Evolutionary conservation across 2,329 filamentous ascomycete species (phyloP).

Genomic region (Neonectria coccinea): DNA sequence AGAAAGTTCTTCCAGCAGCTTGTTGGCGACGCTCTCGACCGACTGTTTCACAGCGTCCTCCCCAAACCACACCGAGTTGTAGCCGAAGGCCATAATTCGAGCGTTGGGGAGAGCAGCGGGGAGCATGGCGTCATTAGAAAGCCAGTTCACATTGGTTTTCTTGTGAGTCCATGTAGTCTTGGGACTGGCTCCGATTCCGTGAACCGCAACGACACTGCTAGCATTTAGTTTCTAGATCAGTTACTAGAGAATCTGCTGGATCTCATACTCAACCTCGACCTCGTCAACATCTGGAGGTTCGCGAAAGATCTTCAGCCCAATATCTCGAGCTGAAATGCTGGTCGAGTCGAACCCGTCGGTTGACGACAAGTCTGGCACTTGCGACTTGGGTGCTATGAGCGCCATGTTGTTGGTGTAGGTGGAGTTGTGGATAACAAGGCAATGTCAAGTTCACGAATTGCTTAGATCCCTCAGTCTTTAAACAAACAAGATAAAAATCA

Average conservation of each 20-base stretch:
- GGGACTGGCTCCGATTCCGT: slow-evolving; percentile 27
- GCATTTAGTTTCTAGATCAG: background rate
- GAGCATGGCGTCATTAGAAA: slow-evolving; percentile 21
- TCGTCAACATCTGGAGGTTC: slow-evolving; percentile 9
- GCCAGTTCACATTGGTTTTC: slow-evolving; percentile 22
- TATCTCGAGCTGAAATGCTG: background rate
- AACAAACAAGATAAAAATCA: background rate
- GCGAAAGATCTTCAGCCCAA: background rate
- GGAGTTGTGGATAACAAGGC: no score
- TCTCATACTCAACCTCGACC: slow-evolving; percentile 18
- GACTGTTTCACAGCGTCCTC: slow-evolving; percentile 15
- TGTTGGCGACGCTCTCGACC: slow-evolving; percentile 12
- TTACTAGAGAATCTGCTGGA: background rate
- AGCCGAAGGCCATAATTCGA: slow-evolving; percentile 28
- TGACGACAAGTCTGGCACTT: background rate
- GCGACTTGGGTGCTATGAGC: background rate
- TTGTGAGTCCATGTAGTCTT: slow-evolving; percentile 19
- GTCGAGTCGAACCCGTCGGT: no score
- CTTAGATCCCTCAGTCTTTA: background rate
- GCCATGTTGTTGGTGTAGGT: background rate
- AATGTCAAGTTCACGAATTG: background rate
- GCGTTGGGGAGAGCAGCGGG: slow-evolving; percentile 19
- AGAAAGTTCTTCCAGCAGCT: slow-evolving; percentile 9
- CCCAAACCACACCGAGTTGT: slow-evolving; percentile 31
- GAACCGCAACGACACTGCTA: slow-evolving; percentile 23